phyloP scores from a whole-genome alignment of 2,329 filamentous ascomycete species.

The Sporothrix globosa region DNA sequence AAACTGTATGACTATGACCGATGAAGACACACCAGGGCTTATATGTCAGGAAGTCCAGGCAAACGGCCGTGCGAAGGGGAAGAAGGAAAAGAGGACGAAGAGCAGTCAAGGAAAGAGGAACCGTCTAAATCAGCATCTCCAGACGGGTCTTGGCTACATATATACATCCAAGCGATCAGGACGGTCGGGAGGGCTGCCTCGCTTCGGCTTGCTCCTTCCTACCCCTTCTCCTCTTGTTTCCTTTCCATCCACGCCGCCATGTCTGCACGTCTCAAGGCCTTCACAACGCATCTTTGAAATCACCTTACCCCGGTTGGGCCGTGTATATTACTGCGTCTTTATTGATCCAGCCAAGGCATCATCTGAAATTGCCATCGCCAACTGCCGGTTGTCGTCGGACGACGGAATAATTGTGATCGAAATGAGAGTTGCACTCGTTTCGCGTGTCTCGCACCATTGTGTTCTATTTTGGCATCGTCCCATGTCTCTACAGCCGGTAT shows the following conservation, averaged over 20 bases:
- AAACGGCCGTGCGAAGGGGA: background rate
- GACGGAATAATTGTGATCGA: background rate
- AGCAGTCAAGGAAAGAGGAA: background rate
- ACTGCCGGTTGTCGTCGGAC: background rate
- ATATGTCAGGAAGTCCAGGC: too few species aligned
- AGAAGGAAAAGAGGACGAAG: background rate
- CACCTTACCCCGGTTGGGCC: constrained; percentile 20
- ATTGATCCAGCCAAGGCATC: background rate
- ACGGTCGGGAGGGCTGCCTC: background rate
- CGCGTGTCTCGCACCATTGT: background rate
- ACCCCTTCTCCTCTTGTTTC: background rate
- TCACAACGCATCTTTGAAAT: background rate
- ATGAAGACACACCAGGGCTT: too few species aligned
- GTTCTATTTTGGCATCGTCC: background rate
- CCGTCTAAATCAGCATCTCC: too few species aligned
- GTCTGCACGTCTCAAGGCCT: background rate
- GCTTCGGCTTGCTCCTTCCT: background rate
- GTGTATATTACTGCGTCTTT: background rate
- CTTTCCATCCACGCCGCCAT: too few species aligned
- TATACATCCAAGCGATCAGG: background rate
- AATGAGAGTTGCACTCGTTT: background rate
- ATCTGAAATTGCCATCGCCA: background rate
- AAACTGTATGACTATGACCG: background rate
- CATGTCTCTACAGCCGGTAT: background rate
- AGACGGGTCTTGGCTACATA: constrained; percentile 23